phyloP scores from a whole-genome alignment of 805 yeast genomes.

The Aciculoconidium aculeatum region DNA sequence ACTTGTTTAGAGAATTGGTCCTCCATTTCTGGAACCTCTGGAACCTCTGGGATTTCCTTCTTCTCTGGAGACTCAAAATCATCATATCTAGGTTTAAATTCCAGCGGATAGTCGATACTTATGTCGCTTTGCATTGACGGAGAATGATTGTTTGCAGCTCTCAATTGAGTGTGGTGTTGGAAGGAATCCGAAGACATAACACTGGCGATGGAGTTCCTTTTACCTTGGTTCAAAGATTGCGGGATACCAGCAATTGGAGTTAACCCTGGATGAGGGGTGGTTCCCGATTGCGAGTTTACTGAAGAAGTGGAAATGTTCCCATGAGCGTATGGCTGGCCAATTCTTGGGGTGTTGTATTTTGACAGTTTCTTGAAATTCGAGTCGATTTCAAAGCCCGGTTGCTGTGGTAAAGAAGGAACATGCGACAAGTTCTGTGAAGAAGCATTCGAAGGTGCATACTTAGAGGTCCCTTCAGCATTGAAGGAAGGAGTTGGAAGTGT shows the following conservation, averaged over 20 bases:
- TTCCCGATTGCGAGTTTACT: slow-evolving; percentile 12
- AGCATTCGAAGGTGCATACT: slow-evolving; percentile 17
- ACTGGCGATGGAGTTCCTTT: slow-evolving; percentile 19
- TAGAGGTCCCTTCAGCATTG: slow-evolving; percentile 7
- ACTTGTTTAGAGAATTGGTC: slow-evolving; percentile 3
- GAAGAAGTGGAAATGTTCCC: slow-evolving; percentile 17
- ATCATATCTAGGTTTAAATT: slow-evolving; percentile 13
- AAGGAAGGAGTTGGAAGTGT: slow-evolving; percentile 4
- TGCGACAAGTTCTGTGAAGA: slow-evolving; percentile 15
- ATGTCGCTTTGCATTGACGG: slow-evolving; percentile 29
- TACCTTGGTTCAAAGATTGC: slow-evolving; percentile 7
- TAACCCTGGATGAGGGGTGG: no score
- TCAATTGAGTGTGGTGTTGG: no score
- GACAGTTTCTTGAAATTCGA: no score
- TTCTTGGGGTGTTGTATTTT: no score
- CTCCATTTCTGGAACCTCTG: neutral
- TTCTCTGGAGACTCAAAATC: slow-evolving; percentile 1
- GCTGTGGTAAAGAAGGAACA: no score
- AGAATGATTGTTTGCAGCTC: slow-evolving; percentile 17
- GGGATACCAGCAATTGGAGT: no score
- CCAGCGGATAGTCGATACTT: slow-evolving; percentile 25
- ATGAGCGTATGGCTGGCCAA: no score
- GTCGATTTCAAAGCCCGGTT: no score
- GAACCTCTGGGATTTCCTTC: neutral
- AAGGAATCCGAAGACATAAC: slow-evolving; percentile 15